phyloP scores from a whole-genome alignment of 352 stramenopile genomes.

The Globisporangium emineosum region DNA sequence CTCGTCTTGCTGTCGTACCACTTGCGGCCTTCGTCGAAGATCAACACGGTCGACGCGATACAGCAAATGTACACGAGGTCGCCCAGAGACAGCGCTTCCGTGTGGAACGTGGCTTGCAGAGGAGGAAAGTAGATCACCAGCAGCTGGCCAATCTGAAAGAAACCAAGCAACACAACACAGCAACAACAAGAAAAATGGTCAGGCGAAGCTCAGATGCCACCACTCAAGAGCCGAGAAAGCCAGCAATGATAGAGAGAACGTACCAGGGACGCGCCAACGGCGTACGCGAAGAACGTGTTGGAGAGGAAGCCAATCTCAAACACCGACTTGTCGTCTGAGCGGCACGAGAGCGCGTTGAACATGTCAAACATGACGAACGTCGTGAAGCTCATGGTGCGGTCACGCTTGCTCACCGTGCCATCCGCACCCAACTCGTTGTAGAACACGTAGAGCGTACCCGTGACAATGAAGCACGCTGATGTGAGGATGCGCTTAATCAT shows the following conservation, averaged over 20 bases:
- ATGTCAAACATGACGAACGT: constrained; percentile 99
- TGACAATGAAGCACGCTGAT: constrained; percentile 75
- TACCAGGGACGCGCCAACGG: constrained; percentile 88
- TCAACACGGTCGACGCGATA: constrained; percentile 91
- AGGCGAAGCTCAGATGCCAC: neutral
- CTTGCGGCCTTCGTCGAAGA: constrained; percentile 95
- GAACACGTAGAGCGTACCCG: constrained; percentile 82
- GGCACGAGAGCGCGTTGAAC: constrained; percentile 97
- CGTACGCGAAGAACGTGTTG: constrained; percentile 94
- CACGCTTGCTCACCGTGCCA: constrained; percentile 88
- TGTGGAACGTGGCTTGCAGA: constrained; percentile 96
- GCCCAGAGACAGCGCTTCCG: constrained; percentile 88
- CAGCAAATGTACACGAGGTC: constrained; percentile 93
- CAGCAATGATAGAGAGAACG: constrained; percentile 9
- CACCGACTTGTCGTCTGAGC: constrained; percentile 93
- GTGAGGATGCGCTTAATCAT: constrained; percentile 71
- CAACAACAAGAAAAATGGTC: constrained; percentile 1
- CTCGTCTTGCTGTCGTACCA: constrained; percentile 47
- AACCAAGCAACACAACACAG: constrained; percentile 5
- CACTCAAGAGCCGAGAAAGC: no score
- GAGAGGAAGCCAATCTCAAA: constrained; percentile 90
- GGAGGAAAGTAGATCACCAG: constrained; percentile 96
- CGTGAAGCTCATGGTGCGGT: constrained; percentile 98
- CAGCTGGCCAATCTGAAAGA: constrained; percentile 85
- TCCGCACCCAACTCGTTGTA: constrained; percentile 84